Evolutionary conservation across 208 protist genomes (phyloP), one percentile per base, ranked within the genome.

Genomic region (Phytomonas sp.): DNA sequence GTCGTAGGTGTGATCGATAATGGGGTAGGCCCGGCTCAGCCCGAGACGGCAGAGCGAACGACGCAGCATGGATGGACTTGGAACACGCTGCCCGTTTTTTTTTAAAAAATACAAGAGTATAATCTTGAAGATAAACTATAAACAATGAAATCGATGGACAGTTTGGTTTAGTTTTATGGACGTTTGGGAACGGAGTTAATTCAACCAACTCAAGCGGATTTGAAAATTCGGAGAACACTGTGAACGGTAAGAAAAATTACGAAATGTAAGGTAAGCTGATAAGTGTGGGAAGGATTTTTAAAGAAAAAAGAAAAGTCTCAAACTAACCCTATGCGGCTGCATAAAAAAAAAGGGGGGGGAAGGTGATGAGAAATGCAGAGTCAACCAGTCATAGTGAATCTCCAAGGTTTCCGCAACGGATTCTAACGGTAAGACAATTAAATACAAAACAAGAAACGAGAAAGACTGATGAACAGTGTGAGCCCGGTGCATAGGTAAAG

Each of bases 1-100:
- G 83, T 99, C 98, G 77, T 98, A 99, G 17, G 90, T 96, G 89
- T 99, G 98, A 75, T 99, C 98, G 46, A 99, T 96, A 32, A 99
- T 83, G 20, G 92, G 85, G 81, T 99, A 99, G 20, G 89, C 89
- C 40, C 84, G 79, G 69, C 78, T 89, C 30, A 94, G 80, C 32
- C 68, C 73, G 30, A 94, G 75, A 43, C 85, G 78, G 17, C 64
- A 56, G 56, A 89, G 80, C 28, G 75, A 78, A 56, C 89, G 86
- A 61, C 86, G 86, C 20, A 94, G 80, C 89, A 94, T 34, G 6
- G 33, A 7, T 1, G 33, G 33, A 34, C 33, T 6, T 34, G 33
- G 1, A 34, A 34, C 33, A 34, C 33, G 33, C 62, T 61, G 59
- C 62, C 34, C 3, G n/a, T n/a, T n/a, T n/a, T n/a, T n/a, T n/a